Evolutionary conservation across 1,139 yeast genomes (phyloP).

Genomic region (Nakaseomyces bracarensis): DNA sequence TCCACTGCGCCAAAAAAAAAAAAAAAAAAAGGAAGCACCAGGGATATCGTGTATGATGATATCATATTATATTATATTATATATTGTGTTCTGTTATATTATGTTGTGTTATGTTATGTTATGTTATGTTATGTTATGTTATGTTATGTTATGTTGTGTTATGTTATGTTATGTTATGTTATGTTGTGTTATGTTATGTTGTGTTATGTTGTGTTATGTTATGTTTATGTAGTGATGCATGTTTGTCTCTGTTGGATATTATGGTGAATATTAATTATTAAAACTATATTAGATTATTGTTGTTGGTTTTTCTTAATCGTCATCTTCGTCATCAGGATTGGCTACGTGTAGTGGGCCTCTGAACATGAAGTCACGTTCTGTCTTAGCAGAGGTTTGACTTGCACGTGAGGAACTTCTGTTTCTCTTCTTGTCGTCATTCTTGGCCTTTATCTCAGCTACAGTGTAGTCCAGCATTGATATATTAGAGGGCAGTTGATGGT

Average conservation of each 20-base stretch:
- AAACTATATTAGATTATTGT: too few species aligned
- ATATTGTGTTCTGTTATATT: too few species aligned
- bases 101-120: too few species aligned
- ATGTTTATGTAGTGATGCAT: too few species aligned
- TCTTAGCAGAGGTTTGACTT: conserved; percentile 14
- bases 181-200: too few species aligned
- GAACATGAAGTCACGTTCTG: conserved; percentile 11
- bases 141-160: too few species aligned
- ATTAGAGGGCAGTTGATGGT: conserved; percentile 19
- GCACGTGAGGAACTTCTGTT: conserved; percentile 11
- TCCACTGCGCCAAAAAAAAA: not conserved
- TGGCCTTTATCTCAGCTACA: conserved; percentile 8
- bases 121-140: too few species aligned
- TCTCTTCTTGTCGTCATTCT: conserved; percentile 1
- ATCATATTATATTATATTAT: too few species aligned
- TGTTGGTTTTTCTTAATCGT: conserved; percentile 4
- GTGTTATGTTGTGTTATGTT: too few species aligned
- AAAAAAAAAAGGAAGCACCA: not conserved
- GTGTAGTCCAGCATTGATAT: conserved; percentile 16
- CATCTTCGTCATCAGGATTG: conserved; percentile 24
- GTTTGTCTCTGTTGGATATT: too few species aligned
- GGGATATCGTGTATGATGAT: not conserved
- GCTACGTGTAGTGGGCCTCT: conserved; percentile 17
- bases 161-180: too few species aligned
- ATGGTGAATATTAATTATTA: too few species aligned